A percentile compares a stretch with the other conserved stretches of the same genome.
phyloP scores from a whole-genome alignment of 1,139 yeast genomes.

The Pneumocystis carinii region DNA sequence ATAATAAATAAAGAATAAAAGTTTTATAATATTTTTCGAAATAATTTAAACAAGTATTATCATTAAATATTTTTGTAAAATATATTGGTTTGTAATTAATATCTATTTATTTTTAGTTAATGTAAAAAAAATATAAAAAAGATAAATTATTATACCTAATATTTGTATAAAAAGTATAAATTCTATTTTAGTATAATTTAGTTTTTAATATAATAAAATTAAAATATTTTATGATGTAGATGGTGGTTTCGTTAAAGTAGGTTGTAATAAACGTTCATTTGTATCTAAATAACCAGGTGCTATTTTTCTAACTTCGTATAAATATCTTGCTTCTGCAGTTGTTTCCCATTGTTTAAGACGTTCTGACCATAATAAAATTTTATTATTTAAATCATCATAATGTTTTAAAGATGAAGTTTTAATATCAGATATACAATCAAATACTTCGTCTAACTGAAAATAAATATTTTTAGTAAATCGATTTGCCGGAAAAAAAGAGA shows the following conservation, averaged over 20 bases:
- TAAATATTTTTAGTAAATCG: no score
- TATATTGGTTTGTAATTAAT: no score
- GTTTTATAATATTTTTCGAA: no score
- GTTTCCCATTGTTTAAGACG: conserved; percentile 4
- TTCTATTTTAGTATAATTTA: no score
- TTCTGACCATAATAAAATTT: neutral
- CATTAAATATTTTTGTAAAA: no score
- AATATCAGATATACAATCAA: neutral
- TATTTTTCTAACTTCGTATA: conserved; percentile 5
- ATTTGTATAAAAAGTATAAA: no score
- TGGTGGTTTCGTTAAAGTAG: neutral
- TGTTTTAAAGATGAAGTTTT: neutral
- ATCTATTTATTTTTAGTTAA: no score
- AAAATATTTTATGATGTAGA: neutral
- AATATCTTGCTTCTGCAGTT: neutral
- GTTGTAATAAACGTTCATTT: conserved; percentile 6
- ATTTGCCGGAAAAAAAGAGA: neutral
- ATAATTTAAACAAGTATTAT: no score
- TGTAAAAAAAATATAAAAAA: no score
- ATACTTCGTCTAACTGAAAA: neutral
- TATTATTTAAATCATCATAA: neutral
- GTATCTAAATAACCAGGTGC: conserved; percentile 12
- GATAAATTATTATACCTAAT: no score
- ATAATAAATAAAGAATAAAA: no score
- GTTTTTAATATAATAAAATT: neutral